These are phyloP conservation scores for Zasmidium angulare DNA, from an alignment of 2,329 filamentous ascomycete genomes.

Conservation along the genomic window DNA sequence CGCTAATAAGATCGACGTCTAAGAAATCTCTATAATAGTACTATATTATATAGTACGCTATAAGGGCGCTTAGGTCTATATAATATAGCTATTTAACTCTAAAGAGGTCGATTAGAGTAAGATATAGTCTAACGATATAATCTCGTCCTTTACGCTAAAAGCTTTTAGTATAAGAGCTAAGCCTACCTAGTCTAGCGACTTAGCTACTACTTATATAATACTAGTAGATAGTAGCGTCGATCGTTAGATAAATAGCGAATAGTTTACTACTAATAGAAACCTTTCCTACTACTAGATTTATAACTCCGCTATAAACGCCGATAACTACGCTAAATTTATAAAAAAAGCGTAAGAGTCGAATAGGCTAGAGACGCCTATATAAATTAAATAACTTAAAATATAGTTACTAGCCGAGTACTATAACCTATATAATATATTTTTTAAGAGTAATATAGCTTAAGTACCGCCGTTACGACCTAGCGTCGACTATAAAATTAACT, in stretches of 20 bases:
- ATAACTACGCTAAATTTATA: too few species aligned
- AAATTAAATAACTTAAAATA: too few species aligned
- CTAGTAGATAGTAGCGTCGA: not conserved
- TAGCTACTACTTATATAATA: not conserved
- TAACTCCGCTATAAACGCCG: too few species aligned
- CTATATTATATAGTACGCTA: too few species aligned
- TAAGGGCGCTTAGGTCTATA: too few species aligned
- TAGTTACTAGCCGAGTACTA: not conserved
- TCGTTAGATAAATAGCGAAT: not conserved
- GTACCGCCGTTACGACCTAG: not conserved
- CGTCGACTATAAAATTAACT: slow-evolving; percentile 1
- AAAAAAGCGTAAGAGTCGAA: too few species aligned
- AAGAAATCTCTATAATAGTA: not conserved
- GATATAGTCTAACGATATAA: not conserved
- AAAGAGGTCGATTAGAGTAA: too few species aligned
- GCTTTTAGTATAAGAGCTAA: not conserved
- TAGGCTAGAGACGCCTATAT: too few species aligned
- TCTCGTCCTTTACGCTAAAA: not conserved
- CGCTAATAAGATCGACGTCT: not conserved
- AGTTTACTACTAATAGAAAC: not conserved
- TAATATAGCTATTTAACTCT: too few species aligned
- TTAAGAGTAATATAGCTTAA: not conserved
- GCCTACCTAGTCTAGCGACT: not conserved
- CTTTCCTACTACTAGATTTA: not conserved
- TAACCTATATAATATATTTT: not conserved